Evolutionary conservation across 2,329 filamentous ascomycete species (phyloP).

Genomic region (Laburnicola sp.): DNA sequence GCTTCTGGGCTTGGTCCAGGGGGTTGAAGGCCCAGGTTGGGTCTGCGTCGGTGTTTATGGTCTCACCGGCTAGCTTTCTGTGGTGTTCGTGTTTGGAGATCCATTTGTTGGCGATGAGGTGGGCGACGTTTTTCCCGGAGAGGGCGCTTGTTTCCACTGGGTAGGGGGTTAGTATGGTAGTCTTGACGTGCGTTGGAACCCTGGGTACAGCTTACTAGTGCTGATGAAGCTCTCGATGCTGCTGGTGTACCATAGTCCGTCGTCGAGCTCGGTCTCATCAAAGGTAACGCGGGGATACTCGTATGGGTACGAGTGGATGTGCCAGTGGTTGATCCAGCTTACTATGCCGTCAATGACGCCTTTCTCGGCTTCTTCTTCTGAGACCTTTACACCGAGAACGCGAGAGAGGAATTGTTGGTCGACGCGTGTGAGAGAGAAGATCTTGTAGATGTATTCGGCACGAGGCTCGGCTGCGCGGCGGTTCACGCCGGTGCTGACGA

Average conservation of each 20-base stretch:
- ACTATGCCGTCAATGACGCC: slow-evolving; percentile 37
- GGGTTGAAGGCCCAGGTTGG: not conserved
- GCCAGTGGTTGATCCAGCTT: slow-evolving; percentile 46
- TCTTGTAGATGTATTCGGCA: slow-evolving; percentile 65
- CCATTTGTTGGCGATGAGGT: slow-evolving; percentile 66
- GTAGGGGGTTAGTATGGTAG: not conserved
- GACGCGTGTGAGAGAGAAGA: slow-evolving; percentile 62
- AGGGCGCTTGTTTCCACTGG: slow-evolving; percentile 83
- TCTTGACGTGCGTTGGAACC: not conserved
- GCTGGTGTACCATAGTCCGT: slow-evolving; percentile 66
- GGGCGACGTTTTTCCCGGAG: slow-evolving; percentile 83
- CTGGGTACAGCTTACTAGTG: slow-evolving; percentile 57
- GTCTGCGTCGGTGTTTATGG: not conserved
- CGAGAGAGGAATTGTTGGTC: slow-evolving; percentile 52
- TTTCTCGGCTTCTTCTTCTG: slow-evolving; percentile 37
- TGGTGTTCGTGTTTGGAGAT: slow-evolving; percentile 17
- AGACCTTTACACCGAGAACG: slow-evolving; percentile 49
- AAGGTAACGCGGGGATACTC: slow-evolving; percentile 85
- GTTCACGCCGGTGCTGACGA: slow-evolving; percentile 66
- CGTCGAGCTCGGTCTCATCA: slow-evolving; percentile 72
- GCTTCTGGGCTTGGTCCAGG: not conserved
- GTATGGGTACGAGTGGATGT: slow-evolving; percentile 87
- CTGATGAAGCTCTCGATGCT: slow-evolving; percentile 91
- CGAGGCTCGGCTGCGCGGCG: slow-evolving; percentile 45
- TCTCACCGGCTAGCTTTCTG: not conserved